Base-by-base conservation (phyloP, 1,139 yeast genomes). In the Candida dubliniensis region DNA sequence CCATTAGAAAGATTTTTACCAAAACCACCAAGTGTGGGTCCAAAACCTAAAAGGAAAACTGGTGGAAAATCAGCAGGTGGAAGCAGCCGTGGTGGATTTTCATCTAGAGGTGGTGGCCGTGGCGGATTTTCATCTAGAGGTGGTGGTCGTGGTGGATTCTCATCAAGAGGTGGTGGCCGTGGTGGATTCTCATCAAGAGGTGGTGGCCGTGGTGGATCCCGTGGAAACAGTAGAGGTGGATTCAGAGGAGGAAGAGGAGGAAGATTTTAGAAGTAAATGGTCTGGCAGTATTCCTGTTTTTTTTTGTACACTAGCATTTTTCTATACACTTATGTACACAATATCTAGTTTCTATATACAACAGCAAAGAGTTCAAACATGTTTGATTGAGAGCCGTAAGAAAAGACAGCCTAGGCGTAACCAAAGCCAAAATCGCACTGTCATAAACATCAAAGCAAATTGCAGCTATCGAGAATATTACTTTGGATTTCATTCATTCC, bases 1-100 rank as follows among this genome's bases (percentile, higher is more conserved):
- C 99, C 99, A 43, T 74, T 93, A 57, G 99, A 93, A 61, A 82
- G 99, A 75, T 91, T 91, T 71, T 76, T 90, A 67, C 98, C 98
- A 53, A 88, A 90, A 72, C 93, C 98, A 42, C 83, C 86, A 71
- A 83, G 71, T 24, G 74, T 65, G 38, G 95, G 95, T 35, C 86
- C 91, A 56, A 84, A 84, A 63, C 85, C 89, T 53, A 83, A 88
- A 68, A 84, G 74, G 69, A 84, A 85, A 71, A 82, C 83, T 69
- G 71, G 67, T 27, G 74, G 72, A 38, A 73, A 67, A 26, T 41
- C 42, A 12, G 43, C 39, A 7, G 43, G 42, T 23, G 41, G 59
- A 39, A 57, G 80, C 43, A 30, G 32, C 13, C 32, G 32, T 30
- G 32, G 79, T 47, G 74, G 80, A 41, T 66, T 68, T 36, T 74